Percentiles rank a stretch among this genome's conserved stretches.
Evolutionary conservation across 306 rosid genomes (phyloP).

Genomic region (Quercus variabilis): DNA sequence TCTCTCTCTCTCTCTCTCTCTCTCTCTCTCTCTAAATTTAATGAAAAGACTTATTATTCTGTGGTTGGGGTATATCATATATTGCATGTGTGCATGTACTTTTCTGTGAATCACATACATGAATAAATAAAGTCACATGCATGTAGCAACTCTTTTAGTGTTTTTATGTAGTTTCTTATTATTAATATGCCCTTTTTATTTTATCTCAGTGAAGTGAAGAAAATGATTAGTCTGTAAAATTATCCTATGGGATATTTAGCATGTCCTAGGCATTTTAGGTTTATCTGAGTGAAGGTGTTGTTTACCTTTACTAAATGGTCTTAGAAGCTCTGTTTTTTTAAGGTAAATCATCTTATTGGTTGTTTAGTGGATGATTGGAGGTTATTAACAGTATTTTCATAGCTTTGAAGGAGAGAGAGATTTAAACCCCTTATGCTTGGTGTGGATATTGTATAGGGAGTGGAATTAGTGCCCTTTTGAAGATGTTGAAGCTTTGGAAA

Average conservation of each 20-base stretch:
- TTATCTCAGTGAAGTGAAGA: not conserved
- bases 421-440: too few species aligned
- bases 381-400: not conserved
- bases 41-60: not conserved
- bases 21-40: not conserved
- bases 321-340: not conserved
- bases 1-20: not conserved
- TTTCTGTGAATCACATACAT: not conserved
- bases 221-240: not conserved
- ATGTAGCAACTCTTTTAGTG: not conserved
- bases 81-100: not conserved
- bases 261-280: not conserved
- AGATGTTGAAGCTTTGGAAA: too few species aligned
- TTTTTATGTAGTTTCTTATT: not conserved
- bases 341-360: not conserved
- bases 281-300: not conserved
- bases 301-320: not conserved
- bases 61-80: not conserved
- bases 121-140: not conserved
- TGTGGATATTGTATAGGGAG: too few species aligned
- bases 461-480: too few species aligned
- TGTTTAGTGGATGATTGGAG: not conserved
- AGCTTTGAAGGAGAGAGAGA: not conserved
- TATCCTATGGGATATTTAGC: not conserved
- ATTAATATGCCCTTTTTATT: not conserved